Base-by-base conservation (phyloP, 2,329 filamentous ascomycete species). In the Dothistroma septosporum region DNA sequence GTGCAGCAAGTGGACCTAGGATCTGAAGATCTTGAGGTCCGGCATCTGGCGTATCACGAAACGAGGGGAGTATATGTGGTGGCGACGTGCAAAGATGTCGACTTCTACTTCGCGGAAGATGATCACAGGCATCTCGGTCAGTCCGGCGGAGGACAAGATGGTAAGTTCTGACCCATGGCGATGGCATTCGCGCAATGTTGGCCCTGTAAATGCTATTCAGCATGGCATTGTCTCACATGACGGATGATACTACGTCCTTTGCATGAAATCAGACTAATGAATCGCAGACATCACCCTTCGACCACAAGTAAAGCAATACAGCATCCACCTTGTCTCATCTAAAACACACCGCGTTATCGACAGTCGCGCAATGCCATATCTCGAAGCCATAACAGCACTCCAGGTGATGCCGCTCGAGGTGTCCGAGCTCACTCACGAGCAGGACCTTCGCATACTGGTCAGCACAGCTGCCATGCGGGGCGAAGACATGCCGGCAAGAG, bases 361-460 rank as follows among this genome's bases (percentile, higher is more conserved):
- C 72, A 86, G 83, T 24, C 79, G 92, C 56, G 79, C 86, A 48
- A 82, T 96, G 66, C 90, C 92, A 57, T 78, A 85, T 0, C 87
- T 83, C 63, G 93, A 97, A 76, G 84, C 86, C 12, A 81, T 96
- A 14, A 87, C 94, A 72, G 91, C 89, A 63, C 85, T 97, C 70
- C 87, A 93, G 73, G 88, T 89, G 4, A 82, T 97, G 44, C 88
- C 89, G 58, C 84, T 99, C 14, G 94, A 97, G 75, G 82, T 96
- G 8, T 97, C 92, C 0, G 94, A 99, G 76, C 86, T 88, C 35
- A 97, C 92, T 0, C 91, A 94, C 72, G 90, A 96, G 73, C 87
- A 91, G 16, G 89, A 87, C 69, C 87, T 90, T 70, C 82, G 97
- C 52, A 83, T 99, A 55, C 86, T 88, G 0, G 87, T 97, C 1